Base-by-base conservation (phyloP, 805 yeast species). In the Ogataea pignaliae region DNA sequence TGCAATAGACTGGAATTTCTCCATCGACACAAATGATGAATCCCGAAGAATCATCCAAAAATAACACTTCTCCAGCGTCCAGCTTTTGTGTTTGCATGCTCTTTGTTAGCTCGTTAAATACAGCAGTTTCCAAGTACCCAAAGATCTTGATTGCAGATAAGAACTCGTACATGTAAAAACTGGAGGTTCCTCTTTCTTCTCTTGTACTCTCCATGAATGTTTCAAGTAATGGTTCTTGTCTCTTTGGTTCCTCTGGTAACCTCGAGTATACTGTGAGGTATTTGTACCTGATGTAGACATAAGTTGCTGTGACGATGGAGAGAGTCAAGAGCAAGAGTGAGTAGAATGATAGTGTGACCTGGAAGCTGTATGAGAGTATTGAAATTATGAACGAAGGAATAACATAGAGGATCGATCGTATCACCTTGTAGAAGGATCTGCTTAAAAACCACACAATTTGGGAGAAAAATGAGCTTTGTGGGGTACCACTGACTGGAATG, bases 1-100 rank as follows among this genome's bases (percentile, higher is more conserved):
- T 78, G 37, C 83, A 80, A 58, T 76, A 88, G 0, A 93, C 85
- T 57, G 87, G 89, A 39, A 91, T 78, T 11, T 81, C 75, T 1
- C 99, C 99, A 54, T 90, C 97, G 1, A 90, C 95, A 17, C 91
- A 96, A 36, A 93, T 85, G 32, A 93, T 81, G 56, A 93, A 90
- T 1, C 98, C 98, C 7, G 84, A 69, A 11, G 48, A 41, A 6
- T 81, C 76, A 48, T 85, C 88, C 34, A 91, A 64, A 39, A 80
- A 73, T 30, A 93, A 66, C 10, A 85, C 73, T 59, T 91, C 98
- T 32, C 88, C 91, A 5, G 78, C 75, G 26, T 81, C 81, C 33
- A 91, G 61, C 47, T 86, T 84, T 58, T 88, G 88, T 1, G 98
- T 91, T 42, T 87, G 87, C 88, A 91, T 88, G 48, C 85, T 85